Percentiles rank a stretch among this genome's conserved stretches.
These are phyloP conservation scores for Penicillium sp. DNA, from an alignment of 2,329 filamentous ascomycete species.

Conservation along the genomic window DNA sequence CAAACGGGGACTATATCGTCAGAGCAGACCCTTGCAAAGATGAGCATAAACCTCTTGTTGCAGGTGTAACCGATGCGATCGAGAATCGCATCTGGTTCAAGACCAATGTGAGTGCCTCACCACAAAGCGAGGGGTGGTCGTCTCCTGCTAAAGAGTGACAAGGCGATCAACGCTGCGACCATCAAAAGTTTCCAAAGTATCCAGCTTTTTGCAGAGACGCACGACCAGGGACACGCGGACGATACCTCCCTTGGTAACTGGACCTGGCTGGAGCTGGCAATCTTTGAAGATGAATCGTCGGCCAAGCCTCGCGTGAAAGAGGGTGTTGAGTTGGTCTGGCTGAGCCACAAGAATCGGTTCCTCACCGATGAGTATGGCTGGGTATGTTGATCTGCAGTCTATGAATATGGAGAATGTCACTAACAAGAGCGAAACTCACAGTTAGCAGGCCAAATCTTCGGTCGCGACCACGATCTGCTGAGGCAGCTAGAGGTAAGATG, in stretches of 20 bases:
- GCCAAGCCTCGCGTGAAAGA: slow-evolving; percentile 1
- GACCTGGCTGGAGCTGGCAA: slow-evolving; percentile 10
- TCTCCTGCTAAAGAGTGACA: neutral
- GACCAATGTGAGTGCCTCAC: neutral
- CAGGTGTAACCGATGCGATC: neutral
- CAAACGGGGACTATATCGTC: neutral
- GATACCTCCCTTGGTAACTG: slow-evolving; percentile 4
- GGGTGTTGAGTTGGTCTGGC: slow-evolving; percentile 6
- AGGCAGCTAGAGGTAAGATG: neutral
- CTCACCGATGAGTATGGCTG: slow-evolving; percentile 6
- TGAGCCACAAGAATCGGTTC: slow-evolving; percentile 7
- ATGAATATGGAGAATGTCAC: neutral
- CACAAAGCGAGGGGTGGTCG: neutral
- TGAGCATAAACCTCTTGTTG: neutral
- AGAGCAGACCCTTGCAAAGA: neutral
- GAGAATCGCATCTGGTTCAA: slow-evolving; percentile 1
- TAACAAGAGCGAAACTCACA: neutral
- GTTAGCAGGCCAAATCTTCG: neutral
- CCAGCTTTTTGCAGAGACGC: neutral
- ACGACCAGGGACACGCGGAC: neutral
- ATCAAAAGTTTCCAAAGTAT: neutral
- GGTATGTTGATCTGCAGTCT: neutral
- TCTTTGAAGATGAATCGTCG: slow-evolving; percentile 6
- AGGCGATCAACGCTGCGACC: neutral
- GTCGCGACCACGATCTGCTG: neutral